A percentile compares a stretch with the other conserved stretches of the same genome.
phyloP scores from a whole-genome alignment of 2,329 filamentous ascomycete genomes.

The Biscogniauxia mediterranea region DNA sequence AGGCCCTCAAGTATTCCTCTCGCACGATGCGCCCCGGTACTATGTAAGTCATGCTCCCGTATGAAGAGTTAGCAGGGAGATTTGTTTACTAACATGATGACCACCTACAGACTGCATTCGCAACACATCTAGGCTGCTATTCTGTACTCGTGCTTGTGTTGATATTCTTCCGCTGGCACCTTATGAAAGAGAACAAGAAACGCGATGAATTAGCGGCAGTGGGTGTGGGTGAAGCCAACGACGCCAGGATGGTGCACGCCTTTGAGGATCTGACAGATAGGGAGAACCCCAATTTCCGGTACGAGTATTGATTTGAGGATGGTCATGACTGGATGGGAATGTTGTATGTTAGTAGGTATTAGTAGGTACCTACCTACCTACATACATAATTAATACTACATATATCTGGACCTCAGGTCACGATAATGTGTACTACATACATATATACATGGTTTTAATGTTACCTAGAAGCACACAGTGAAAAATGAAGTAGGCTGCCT shows the following conservation, averaged over 20 bases:
- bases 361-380: too few species aligned
- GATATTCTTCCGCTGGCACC: constrained; percentile 56
- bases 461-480: too few species aligned
- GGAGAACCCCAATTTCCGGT: constrained; percentile 36
- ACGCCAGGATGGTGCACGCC: constrained; percentile 29
- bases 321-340: neutral
- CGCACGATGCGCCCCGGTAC: constrained; percentile 61
- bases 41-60: constrained; percentile 34
- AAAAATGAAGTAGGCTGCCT: too few species aligned
- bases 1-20: constrained; percentile 64
- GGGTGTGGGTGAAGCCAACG: constrained; percentile 28
- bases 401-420: too few species aligned
- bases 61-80: neutral
- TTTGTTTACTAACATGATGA: constrained; percentile 1
- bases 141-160: constrained; percentile 57
- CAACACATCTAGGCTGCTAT: constrained; percentile 70
- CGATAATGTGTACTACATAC: too few species aligned
- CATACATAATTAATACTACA: too few species aligned
- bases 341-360: too few species aligned
- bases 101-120: constrained; percentile 54
- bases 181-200: constrained; percentile 53
- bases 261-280: constrained; percentile 37
- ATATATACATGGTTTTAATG: too few species aligned
- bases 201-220: constrained; percentile 29
- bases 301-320: constrained; percentile 26